Evolutionary conservation across 140 eudicot species (phyloP), one percentile per base, ranked within the genome.

Genomic region (Anethum foeniculum): DNA sequence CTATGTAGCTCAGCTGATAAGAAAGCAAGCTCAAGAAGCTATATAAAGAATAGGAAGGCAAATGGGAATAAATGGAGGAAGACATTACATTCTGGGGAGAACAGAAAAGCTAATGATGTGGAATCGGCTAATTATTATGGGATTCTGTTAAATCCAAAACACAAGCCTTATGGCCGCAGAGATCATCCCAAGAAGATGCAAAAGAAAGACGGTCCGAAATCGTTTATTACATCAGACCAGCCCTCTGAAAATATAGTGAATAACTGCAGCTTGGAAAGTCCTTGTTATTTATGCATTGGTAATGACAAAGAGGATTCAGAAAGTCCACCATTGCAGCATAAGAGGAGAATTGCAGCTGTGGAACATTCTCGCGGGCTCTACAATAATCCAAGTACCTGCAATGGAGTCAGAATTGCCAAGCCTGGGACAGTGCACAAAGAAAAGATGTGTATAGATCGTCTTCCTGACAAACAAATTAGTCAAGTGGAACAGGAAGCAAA

Each of bases 81-180:
- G 62, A 82, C 84, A 79, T n/a, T 81, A 23, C n/a, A 76, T 18
- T 82, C 86, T 18, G 30, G 3, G 79, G 86, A 78, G 27, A 80
- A 73, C 10, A 54, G 28, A 30, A 52, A 8, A 46, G 56, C 76
- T 15, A 68, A 44, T 14, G 83, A 87, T 46, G 19, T 25, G 3
- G 86, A 81, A 23, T 79, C 79, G 36, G 81, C 80, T 15, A 81
- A 60, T 1, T 86, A 89, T 25, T 86, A 86, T 75, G 90, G 90
- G 41, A 72, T 1, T 27, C 76, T 71, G 7, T 25, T 81, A 14
- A 44, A 79, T 38, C 10, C 21, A 7, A 72, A 58, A 38, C 23
- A 10, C 2, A 80, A 81, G 56, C 69, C 77, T 48, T 36, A 56
- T n/a, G 25, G 49, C 36, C 51, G 49, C 39, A 41, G 80, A 49